These are phyloP conservation scores for Pyricularia sp. DNA, from an alignment of 2,329 filamentous ascomycete species.

Conservation along the genomic window DNA sequence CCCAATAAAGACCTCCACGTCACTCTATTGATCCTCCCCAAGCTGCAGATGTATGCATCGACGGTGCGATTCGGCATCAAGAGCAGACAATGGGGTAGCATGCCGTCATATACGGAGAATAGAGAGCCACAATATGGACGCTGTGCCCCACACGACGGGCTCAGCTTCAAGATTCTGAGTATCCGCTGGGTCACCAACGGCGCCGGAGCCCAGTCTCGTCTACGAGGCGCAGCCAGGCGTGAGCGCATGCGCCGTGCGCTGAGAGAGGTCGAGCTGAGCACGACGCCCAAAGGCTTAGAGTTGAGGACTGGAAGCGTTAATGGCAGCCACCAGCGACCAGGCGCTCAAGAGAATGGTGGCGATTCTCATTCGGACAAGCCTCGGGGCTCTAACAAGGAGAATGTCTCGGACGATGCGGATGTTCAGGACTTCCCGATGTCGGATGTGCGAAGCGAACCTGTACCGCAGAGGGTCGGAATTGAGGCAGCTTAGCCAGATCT, in stretches of 20 bases:
- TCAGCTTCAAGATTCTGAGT: constrained; percentile 75
- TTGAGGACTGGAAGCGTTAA: background rate
- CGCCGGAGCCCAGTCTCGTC: constrained; percentile 41
- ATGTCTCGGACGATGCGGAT: background rate
- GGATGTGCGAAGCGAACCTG: background rate
- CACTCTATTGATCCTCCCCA: constrained; percentile 70
- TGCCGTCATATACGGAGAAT: background rate
- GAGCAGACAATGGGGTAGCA: constrained; percentile 62
- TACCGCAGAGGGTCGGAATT: background rate
- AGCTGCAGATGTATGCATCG: constrained; percentile 61
- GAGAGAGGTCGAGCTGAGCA: constrained; percentile 29
- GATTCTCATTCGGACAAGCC: background rate
- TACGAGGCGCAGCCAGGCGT: constrained; percentile 40
- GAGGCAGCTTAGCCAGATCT: background rate
- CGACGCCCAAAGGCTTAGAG: background rate
- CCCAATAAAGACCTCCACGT: constrained; percentile 71
- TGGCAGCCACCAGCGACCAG: background rate
- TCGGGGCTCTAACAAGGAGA: background rate
- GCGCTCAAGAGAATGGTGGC: background rate
- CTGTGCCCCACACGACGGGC: constrained; percentile 52
- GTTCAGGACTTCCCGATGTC: background rate
- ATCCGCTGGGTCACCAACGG: constrained; percentile 78
- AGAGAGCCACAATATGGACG: background rate
- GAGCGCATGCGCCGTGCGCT: constrained; percentile 45
- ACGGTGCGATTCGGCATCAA: constrained; percentile 69